These are phyloP conservation scores for Beauveria asiatica DNA, from an alignment of 2,329 filamentous ascomycete genomes.

Conservation along the genomic window DNA sequence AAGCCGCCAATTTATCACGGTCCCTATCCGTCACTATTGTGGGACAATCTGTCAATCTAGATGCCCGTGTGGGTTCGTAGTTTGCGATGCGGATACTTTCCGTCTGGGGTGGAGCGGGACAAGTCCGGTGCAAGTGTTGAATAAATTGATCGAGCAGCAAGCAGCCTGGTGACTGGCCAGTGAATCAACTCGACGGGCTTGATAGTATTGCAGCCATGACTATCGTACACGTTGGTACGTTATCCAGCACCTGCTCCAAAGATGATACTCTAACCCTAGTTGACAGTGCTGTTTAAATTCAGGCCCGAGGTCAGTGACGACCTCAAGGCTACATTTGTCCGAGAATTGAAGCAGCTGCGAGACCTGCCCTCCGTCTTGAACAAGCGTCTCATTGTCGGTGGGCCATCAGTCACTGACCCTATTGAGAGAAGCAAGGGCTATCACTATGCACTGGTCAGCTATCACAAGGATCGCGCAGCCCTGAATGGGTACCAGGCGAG, in stretches of 20 bases:
- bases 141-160: background rate
- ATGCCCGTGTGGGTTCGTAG: background rate
- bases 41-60: background rate
- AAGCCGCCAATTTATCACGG: background rate
- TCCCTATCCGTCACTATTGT: background rate
- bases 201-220: slow-evolving; percentile 20
- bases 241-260: background rate
- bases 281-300: slow-evolving; percentile 42
- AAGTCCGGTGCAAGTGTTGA: background rate
- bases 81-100: background rate
- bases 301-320: slow-evolving; percentile 29
- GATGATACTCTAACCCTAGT: background rate
- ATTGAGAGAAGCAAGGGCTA: slow-evolving; percentile 45
- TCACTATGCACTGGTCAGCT: slow-evolving; percentile 42
- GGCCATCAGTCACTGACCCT: slow-evolving; percentile 43
- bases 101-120: background rate
- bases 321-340: slow-evolving; percentile 36
- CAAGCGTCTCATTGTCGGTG: slow-evolving; percentile 41
- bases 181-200: background rate
- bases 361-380: slow-evolving; percentile 37
- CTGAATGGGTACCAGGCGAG: slow-evolving; percentile 44
- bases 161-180: background rate
- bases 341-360: slow-evolving; percentile 41
- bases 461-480: slow-evolving; percentile 35
- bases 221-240: slow-evolving; percentile 27